phyloP scores from a whole-genome alignment of 306 rosid species.

The Oxytropis ochrocephala region DNA sequence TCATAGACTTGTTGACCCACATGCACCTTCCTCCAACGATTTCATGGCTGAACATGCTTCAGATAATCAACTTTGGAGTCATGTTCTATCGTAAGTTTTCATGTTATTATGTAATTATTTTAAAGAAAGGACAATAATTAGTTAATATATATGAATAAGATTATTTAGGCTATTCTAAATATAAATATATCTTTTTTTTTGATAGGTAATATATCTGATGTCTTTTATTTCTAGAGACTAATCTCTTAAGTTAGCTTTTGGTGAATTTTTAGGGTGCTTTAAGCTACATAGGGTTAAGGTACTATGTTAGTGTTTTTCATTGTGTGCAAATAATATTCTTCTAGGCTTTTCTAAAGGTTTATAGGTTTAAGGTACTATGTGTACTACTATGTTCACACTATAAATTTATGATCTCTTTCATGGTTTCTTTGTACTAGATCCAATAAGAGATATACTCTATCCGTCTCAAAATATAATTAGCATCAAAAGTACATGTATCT shows the following conservation, averaged over 20 bases:
- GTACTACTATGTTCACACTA: conserved; percentile 4
- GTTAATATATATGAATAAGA: background rate
- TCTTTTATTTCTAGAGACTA: conserved; percentile 6
- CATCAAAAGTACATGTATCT: too few species aligned
- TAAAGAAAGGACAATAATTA: background rate
- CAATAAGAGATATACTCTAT: too few species aligned
- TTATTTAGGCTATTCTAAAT: background rate
- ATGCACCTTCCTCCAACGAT: conserved; percentile 43
- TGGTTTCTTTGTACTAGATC: background rate
- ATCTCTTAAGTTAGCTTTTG: conserved; percentile 16
- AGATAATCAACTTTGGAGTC: conserved; percentile 74
- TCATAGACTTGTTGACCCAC: conserved; percentile 37
- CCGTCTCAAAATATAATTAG: too few species aligned
- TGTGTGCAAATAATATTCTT: conserved; percentile 2
- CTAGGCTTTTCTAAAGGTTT: too few species aligned
- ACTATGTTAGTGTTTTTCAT: background rate
- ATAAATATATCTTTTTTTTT: too few species aligned
- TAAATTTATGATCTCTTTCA: background rate
- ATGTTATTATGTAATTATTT: background rate
- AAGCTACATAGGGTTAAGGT: conserved; percentile 18
- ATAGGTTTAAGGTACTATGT: background rate
- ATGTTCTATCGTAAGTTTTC: conserved; percentile 61
- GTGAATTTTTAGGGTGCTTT: background rate
- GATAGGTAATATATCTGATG: too few species aligned
- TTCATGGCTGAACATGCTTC: conserved; percentile 51